Conservation (phyloP, 192 early-diverging fungal genomes). For the Podila verticillata region DNA sequence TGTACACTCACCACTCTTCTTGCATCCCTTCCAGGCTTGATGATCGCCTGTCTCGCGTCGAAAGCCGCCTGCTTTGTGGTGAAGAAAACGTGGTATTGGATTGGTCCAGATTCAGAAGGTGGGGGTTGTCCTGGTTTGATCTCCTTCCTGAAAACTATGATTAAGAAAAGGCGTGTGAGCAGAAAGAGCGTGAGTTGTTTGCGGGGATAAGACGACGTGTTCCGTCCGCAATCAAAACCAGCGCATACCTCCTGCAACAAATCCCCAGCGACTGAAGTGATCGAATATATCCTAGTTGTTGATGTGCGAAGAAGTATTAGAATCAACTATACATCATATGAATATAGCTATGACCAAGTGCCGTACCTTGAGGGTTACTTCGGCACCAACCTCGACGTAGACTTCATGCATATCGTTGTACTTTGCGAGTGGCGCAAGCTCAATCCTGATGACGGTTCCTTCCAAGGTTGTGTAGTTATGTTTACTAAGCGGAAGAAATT, state of each 20-base stretch:
- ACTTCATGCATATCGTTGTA: slow-evolving; percentile 20
- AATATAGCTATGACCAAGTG: too few species aligned
- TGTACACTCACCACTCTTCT: too few species aligned
- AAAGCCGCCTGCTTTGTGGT: background rate
- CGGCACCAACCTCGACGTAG: background rate
- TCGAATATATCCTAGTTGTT: background rate
- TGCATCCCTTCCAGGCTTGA: too few species aligned
- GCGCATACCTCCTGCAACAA: background rate
- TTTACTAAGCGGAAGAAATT: slow-evolving; percentile 11
- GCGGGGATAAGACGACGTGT: too few species aligned
- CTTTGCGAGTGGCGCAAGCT: slow-evolving; percentile 2
- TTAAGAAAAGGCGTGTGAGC: too few species aligned
- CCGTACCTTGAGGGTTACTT: background rate
- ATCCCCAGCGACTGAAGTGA: slow-evolving; percentile 3
- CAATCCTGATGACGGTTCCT: background rate
- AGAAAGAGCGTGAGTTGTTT: too few species aligned
- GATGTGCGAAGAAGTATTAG: background rate
- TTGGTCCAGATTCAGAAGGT: background rate
- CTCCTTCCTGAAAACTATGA: too few species aligned
- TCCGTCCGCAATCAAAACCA: background rate
- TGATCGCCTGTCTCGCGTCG: background rate
- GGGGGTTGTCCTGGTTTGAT: too few species aligned
- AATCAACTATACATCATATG: too few species aligned
- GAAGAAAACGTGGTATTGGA: background rate
- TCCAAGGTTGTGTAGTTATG: slow-evolving; percentile 19